Evolutionary conservation across 306 rosid genomes (phyloP).

Genomic region (Clitoria ternatea): DNA sequence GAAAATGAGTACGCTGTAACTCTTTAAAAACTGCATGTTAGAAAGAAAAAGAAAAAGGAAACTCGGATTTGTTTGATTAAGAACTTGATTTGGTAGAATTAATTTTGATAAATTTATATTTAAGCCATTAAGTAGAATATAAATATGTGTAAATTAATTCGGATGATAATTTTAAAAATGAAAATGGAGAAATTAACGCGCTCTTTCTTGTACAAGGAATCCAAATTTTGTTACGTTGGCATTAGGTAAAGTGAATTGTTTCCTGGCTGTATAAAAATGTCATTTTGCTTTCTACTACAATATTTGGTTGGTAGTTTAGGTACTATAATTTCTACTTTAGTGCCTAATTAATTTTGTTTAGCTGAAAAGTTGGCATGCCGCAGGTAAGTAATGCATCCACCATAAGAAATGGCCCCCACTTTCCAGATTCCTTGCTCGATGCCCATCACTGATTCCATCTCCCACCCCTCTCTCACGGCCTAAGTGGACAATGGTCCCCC

Average conservation of each 20-base stretch:
- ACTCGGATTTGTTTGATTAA: too few species aligned
- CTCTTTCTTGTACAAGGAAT: not conserved
- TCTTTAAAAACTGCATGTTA: not conserved
- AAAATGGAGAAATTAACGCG: too few species aligned
- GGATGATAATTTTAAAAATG: too few species aligned
- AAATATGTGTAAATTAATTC: too few species aligned
- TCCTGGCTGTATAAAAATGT: not conserved
- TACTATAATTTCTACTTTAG: slow-evolving; percentile 23
- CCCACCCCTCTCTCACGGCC: slow-evolving; percentile 11
- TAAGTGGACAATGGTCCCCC: slow-evolving; percentile 28
- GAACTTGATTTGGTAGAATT: too few species aligned
- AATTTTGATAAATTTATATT: too few species aligned
- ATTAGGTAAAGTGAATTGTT: slow-evolving; percentile 32
- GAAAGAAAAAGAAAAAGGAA: too few species aligned
- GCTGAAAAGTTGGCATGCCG: slow-evolving; percentile 18
- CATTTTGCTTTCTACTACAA: not conserved
- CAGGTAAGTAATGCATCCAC: slow-evolving; percentile 38
- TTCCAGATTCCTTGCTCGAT: slow-evolving; percentile 31
- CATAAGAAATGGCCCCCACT: slow-evolving; percentile 28
- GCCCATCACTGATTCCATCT: slow-evolving; percentile 33
- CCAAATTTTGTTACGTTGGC: slow-evolving; percentile 30
- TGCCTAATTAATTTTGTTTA: slow-evolving; percentile 1
- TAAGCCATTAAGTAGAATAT: too few species aligned
- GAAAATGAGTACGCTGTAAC: not conserved
- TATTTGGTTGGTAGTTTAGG: slow-evolving; percentile 26